Evolutionary conservation across 371 early-diverging fungal genomes (phyloP).

Genomic region (Circinella minor): DNA sequence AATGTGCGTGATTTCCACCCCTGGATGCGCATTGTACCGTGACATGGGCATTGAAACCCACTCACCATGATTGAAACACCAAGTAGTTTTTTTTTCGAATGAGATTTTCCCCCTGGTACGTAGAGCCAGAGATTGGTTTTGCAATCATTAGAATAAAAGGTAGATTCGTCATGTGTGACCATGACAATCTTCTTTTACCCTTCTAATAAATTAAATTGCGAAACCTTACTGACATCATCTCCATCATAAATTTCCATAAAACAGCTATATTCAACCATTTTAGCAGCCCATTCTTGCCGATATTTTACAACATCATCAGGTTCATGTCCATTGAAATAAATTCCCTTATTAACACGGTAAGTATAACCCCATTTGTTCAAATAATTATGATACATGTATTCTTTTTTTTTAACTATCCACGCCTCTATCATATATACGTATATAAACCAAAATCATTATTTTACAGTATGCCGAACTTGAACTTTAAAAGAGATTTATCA

Average conservation of each 20-base stretch:
- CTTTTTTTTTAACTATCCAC: too few species aligned
- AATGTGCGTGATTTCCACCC: background rate
- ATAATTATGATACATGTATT: background rate
- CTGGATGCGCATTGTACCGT: slow-evolving; percentile 11
- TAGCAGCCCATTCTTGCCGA: slow-evolving; percentile 6
- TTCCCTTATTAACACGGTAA: slow-evolving; percentile 2
- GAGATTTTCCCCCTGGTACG: background rate
- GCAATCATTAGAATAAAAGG: slow-evolving; percentile 18
- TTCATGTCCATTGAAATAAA: slow-evolving; percentile 15
- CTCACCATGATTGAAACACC: too few species aligned
- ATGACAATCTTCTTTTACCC: too few species aligned
- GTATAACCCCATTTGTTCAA: slow-evolving; percentile 18
- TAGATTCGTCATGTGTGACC: slow-evolving; percentile 15
- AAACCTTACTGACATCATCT: slow-evolving; percentile 4
- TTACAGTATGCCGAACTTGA: too few species aligned
- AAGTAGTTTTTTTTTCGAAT: background rate
- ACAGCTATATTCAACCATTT: slow-evolving; percentile 1
- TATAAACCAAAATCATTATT: too few species aligned
- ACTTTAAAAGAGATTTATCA: too few species aligned
- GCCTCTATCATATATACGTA: too few species aligned
- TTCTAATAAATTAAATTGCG: background rate
- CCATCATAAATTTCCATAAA: slow-evolving; percentile 10
- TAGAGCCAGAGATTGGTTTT: slow-evolving; percentile 6
- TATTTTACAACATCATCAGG: slow-evolving; percentile 11
- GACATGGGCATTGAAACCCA: background rate